Base-by-base conservation (phyloP, 306 rosid genomes). In the Morella rubra region DNA sequence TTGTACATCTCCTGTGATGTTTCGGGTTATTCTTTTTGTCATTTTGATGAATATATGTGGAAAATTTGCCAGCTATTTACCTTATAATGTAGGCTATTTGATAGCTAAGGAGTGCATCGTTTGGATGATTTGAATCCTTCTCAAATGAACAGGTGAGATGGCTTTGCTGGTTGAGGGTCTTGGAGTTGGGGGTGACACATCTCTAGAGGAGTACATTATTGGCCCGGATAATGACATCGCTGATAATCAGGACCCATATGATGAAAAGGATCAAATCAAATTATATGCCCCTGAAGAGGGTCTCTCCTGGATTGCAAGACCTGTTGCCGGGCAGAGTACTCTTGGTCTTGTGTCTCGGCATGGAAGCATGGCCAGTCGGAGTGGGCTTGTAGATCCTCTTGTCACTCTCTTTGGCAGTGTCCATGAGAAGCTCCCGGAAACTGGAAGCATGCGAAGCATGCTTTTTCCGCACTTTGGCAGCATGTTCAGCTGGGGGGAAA, bases 101-200 rank as follows among this genome's bases (percentile, higher is more conserved):
- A 42, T 42, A 41, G 42, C 58, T 14, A 37, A 15, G 47, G 50
- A 27, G 37, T 59, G 72, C 69, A 32, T 73, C 51, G 47, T 66
- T 51, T 45, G 18, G 27, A 69, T 46, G 58, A n/a, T 80, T 74
- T 41, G 81, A 64, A 75, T 79, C 44, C 15, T 76, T 49, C 75
- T 68, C 44, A 81, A 60, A 82, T 85, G 81, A 75, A 72, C 87
- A 94, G 97, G 94, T 83, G 98, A 94, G 88, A 82, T 94, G 96
- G 98, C 98, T 87, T 86, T 94, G 67, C 82, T 94, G 82, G 97
- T 91, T 44, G 98, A 94, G 95, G 98, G 98, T 81, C 97, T 94
- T 78, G 91, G 89, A 73, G 91, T 85, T 58, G 97, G 95, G 52
- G 88, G 85, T 71, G 97, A 94, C 44, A 90, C 96, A 67, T 78